Percentiles rank a stretch among this genome's conserved stretches.
These are phyloP conservation scores for Phylloporus arenicola DNA, from an alignment of 768 basidiomycete genomes.

Conservation along the genomic window DNA sequence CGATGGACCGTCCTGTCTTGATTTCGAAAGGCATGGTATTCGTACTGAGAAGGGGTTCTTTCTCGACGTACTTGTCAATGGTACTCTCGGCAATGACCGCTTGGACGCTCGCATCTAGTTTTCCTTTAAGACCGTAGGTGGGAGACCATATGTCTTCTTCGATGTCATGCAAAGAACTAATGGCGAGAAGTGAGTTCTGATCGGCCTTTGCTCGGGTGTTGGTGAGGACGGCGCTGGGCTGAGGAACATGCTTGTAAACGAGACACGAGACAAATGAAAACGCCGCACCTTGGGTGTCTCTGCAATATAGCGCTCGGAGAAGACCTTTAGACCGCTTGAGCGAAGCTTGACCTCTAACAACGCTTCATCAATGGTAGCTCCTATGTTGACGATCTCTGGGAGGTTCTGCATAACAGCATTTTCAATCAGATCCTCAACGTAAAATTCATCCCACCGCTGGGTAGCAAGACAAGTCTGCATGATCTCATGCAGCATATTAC, in stretches of 20 bases:
- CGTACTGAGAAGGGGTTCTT: constrained; percentile 17
- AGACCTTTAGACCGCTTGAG: constrained; percentile 59
- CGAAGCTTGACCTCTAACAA: constrained; percentile 54
- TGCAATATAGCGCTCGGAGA: constrained; percentile 63
- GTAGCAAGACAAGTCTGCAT: constrained; percentile 73
- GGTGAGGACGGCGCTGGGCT: constrained; percentile 62
- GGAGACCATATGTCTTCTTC: constrained; percentile 99
- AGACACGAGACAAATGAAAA: background rate
- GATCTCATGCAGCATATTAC: constrained; percentile 89
- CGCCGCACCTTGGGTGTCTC: constrained; percentile 54
- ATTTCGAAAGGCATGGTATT: constrained; percentile 79
- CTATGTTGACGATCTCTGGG: constrained; percentile 57
- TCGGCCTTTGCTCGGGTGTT: constrained; percentile 55
- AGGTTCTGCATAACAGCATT: constrained; percentile 50
- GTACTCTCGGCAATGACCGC: constrained; percentile 51
- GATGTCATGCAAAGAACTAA: constrained; percentile 73
- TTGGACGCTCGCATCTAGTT: constrained; percentile 86
- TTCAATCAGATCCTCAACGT: constrained; percentile 57
- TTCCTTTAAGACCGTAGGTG: constrained; percentile 90
- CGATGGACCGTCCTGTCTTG: constrained; percentile 82
- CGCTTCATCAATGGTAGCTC: constrained; percentile 55
- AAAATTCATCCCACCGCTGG: constrained; percentile 56
- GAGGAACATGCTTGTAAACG: background rate
- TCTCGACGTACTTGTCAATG: constrained; percentile 14
- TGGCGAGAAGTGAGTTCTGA: constrained; percentile 56